Percentiles rank a stretch among this genome's conserved stretches.
Evolutionary conservation across 495 filamentous ascomycete genomes (phyloP).

Genomic region (Xylaria venustula): DNA sequence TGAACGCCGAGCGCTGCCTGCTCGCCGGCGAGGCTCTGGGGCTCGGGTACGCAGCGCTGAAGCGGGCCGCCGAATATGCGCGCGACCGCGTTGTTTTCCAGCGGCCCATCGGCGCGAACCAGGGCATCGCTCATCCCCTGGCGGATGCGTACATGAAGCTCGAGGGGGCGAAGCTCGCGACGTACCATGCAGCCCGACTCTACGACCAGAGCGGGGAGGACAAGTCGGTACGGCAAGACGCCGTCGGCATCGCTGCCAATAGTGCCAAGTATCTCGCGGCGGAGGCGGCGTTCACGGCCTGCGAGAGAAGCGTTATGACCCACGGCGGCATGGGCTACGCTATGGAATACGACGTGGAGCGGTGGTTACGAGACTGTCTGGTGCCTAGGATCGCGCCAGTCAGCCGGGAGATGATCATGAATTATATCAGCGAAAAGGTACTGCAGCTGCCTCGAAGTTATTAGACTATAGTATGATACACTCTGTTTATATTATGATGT

Average conservation of each 20-base stretch:
- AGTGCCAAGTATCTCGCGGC: slow-evolving; percentile 77
- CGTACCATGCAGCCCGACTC: slow-evolving; percentile 72
- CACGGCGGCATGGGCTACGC: slow-evolving; percentile 80
- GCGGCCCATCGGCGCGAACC: slow-evolving; percentile 70
- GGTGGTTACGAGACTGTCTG: slow-evolving; percentile 71
- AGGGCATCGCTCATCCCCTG: slow-evolving; percentile 72
- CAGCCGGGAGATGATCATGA: slow-evolving; percentile 78
- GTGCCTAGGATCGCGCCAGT: slow-evolving; percentile 76
- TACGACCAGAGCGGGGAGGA: slow-evolving; percentile 64
- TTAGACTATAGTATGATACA: slow-evolving; percentile 16
- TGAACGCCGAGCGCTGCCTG: slow-evolving; percentile 80
- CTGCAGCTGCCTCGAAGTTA: slow-evolving; percentile 56
- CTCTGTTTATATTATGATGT: neutral
- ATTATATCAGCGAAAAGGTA: slow-evolving; percentile 74
- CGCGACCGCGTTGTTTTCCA: slow-evolving; percentile 68
- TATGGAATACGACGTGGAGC: slow-evolving; percentile 75
- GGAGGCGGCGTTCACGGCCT: slow-evolving; percentile 73
- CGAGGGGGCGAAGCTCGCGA: slow-evolving; percentile 74
- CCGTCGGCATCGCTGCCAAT: slow-evolving; percentile 71
- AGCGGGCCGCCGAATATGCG: slow-evolving; percentile 64
- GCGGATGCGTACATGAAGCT: slow-evolving; percentile 74
- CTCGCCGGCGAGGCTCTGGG: slow-evolving; percentile 76
- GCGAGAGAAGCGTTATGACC: slow-evolving; percentile 65
- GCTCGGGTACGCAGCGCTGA: slow-evolving; percentile 70
- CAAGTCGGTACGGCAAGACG: slow-evolving; percentile 53